Base-by-base conservation (phyloP, 2,329 filamentous ascomycete species). In the Arthrinium phaeospermum region DNA sequence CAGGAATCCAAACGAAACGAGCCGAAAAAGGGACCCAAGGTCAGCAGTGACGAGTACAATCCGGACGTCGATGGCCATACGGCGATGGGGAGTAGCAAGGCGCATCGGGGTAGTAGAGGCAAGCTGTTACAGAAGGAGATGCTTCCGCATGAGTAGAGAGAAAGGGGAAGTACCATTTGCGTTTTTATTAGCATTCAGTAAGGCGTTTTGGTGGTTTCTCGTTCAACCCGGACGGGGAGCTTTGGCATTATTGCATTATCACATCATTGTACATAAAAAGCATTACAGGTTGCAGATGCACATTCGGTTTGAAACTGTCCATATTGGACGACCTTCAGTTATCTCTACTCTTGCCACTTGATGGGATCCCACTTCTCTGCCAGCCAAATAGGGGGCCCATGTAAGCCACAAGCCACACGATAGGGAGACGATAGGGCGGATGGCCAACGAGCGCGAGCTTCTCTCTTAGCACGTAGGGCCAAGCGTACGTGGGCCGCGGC, bases 11-110 rank as follows among this genome's bases (percentile, higher is more conserved):
- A 41, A 22, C 57, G 57, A 41, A 64, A 34, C 34, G 57, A 64
- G 34, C 30, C 19, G 19, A 69, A 49, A 64, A 72, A 27, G 68
- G 72, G 30, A 27, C 72, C 69, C 5, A 77, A 78, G 70, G 73
- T 75, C 46, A 73, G 73, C 14, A 77, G 76, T 19, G 78, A 79
- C 64, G 83, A 84, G 71, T 85, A 85, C 72, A 82, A 86, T 72
- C 84, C 86, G 2, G 83, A 81, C 1, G 72, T 83, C 61, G 86
- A 88, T 73, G 86, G 86, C 34, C 81, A 81, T 70, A 84, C 83
- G 0, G 75, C 83, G 1, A 78, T 83, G 49, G 83, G 82, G 71
- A 84, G 82, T 75, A 82, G 78, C 73, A 77, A 75, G 64, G 19
- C 19, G 34, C 57, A 12, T 41, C 34, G 19, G 4, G 57, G 34